These are phyloP conservation scores for Lepraria neglecta DNA, from an alignment of 495 filamentous ascomycete species.

Conservation along the genomic window DNA sequence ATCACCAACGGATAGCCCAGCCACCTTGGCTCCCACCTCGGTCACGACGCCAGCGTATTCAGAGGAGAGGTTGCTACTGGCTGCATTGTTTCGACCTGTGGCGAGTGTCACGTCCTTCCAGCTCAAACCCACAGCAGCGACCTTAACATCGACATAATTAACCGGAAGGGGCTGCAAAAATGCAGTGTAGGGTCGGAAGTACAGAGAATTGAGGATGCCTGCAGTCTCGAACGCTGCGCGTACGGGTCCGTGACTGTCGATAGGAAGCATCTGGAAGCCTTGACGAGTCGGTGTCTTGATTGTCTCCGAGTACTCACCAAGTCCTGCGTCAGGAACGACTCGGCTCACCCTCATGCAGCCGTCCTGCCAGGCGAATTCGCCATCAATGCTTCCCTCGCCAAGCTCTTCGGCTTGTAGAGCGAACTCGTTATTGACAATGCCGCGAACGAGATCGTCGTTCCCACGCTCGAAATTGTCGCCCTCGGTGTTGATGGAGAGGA, in stretches of 20 bases:
- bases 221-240: conserved; percentile 18
- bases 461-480: conserved; percentile 18
- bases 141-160: conserved; percentile 36
- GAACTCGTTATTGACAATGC: conserved; percentile 20
- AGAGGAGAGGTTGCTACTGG: conserved; percentile 22
- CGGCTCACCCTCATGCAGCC: conserved; percentile 32
- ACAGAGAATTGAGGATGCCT: conserved; percentile 21
- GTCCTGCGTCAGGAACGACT: conserved; percentile 25
- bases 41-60: conserved; percentile 20
- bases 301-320: conserved; percentile 15
- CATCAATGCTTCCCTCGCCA: conserved; percentile 20
- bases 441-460: conserved; percentile 19
- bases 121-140: conserved; percentile 39
- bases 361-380: conserved; percentile 33
- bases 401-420: background rate
- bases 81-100: conserved; percentile 24
- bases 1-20: conserved; percentile 15
- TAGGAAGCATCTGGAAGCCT: conserved; percentile 20
- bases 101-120: conserved; percentile 21
- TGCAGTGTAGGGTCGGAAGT: conserved; percentile 18
- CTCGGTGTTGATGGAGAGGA: conserved; percentile 20
- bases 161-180: conserved; percentile 14
- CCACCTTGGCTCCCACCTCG: conserved; percentile 8
- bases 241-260: conserved; percentile 22
- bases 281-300: background rate